Conservation (phyloP, 1,284 basidiomycete genomes). For the Rhodofomes roseus region DNA sequence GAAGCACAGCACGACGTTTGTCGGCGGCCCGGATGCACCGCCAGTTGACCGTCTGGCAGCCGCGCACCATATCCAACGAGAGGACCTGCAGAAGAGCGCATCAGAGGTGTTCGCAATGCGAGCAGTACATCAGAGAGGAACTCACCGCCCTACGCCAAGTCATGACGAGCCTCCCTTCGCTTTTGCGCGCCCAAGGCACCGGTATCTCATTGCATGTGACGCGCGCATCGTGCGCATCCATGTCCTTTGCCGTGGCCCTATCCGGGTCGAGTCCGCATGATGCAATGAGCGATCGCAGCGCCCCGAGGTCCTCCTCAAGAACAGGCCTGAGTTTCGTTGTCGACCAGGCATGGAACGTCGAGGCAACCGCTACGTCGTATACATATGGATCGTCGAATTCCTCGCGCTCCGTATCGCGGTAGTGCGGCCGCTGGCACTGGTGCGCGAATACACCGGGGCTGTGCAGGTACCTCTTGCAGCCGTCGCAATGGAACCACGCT, state of each 20-base stretch:
- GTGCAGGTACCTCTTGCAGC: background rate
- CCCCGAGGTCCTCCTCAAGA: background rate
- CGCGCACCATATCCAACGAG: background rate
- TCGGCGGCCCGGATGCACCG: background rate
- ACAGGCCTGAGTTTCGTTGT: background rate
- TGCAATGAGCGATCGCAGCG: background rate
- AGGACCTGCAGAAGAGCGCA: background rate
- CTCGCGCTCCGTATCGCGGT: background rate
- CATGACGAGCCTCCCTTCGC: background rate
- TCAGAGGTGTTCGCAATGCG: background rate
- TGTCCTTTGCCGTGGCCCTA: background rate
- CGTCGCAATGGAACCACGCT: conserved; percentile 2
- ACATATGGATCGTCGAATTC: background rate
- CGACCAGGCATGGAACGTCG: background rate
- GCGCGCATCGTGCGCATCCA: background rate
- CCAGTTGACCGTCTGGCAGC: background rate
- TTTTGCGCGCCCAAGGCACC: background rate
- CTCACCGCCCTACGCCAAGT: background rate
- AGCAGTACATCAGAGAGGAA: background rate
- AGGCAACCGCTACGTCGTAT: background rate
- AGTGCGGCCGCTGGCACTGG: background rate
- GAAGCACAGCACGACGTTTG: background rate
- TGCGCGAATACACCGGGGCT: conserved; percentile 3
- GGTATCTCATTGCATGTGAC: background rate
- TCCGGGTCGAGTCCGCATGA: background rate